Percentiles rank a stretch among this genome's conserved stretches.
Evolutionary conservation across 257 asterid genomes (phyloP).

Genomic region (Capsicum pubescens): DNA sequence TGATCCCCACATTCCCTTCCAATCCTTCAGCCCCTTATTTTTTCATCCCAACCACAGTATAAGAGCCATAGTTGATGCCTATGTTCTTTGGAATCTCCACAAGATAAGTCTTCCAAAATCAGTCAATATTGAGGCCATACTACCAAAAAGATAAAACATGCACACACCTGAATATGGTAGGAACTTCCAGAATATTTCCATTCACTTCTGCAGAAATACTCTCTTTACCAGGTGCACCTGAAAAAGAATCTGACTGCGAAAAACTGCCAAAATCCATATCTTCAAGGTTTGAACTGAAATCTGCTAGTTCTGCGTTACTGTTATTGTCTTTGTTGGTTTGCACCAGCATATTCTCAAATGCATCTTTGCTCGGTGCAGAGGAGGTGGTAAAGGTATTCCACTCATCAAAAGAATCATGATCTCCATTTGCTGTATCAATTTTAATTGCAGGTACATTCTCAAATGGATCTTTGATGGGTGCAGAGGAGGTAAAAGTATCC

Average conservation of each 20-base stretch:
- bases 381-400: slow-evolving; percentile 37
- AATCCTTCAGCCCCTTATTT: neutral
- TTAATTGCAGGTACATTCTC: slow-evolving; percentile 35
- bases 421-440: slow-evolving; percentile 21
- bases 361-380: slow-evolving; percentile 7
- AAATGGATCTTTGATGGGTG: slow-evolving; percentile 49
- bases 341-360: slow-evolving; percentile 19
- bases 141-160: slow-evolving; percentile 15
- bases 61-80: neutral
- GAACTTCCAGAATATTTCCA: slow-evolving; percentile 41
- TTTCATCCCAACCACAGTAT: slow-evolving; percentile 7
- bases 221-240: slow-evolving; percentile 43
- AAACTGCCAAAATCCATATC: slow-evolving; percentile 53
- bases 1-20: neutral
- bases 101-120: neutral
- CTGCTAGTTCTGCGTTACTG: neutral
- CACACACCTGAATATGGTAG: slow-evolving; percentile 60
- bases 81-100: slow-evolving; percentile 15
- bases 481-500: slow-evolving; percentile 71
- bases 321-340: slow-evolving; percentile 17
- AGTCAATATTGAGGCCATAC: neutral
- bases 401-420: slow-evolving; percentile 25
- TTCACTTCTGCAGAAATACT: slow-evolving; percentile 41
- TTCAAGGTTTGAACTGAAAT: slow-evolving; percentile 44
- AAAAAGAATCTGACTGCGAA: slow-evolving; percentile 51